phyloP scores from a whole-genome alignment of 441 rosid species.

The Pelargonium hybrid region DNA sequence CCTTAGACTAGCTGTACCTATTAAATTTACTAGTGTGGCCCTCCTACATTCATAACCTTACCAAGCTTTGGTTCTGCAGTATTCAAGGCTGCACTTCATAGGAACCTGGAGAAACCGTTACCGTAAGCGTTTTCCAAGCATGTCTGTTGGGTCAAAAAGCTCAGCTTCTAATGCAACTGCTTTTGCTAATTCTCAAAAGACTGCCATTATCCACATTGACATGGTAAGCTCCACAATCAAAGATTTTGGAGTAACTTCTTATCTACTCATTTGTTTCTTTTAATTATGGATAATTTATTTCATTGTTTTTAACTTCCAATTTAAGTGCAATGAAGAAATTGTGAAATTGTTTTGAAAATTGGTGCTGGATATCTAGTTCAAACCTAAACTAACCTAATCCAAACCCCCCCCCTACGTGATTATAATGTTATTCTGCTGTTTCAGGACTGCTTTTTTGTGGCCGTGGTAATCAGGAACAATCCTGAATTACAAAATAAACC shows the following conservation, averaged over 20 bases:
- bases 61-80: slow-evolving; percentile 37
- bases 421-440: slow-evolving; percentile 23
- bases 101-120: slow-evolving; percentile 95
- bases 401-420: not conserved
- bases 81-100: slow-evolving; percentile 92
- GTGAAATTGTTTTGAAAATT: not conserved
- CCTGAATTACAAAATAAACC: slow-evolving; percentile 65
- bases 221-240: slow-evolving; percentile 41
- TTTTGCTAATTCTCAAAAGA: slow-evolving; percentile 31
- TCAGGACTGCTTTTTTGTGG: slow-evolving; percentile 94
- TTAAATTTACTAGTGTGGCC: not conserved
- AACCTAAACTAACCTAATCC: not conserved
- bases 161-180: slow-evolving; percentile 27
- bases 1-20: not conserved
- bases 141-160: slow-evolving; percentile 28
- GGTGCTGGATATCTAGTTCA: not conserved
- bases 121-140: slow-evolving; percentile 51
- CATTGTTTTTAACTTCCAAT: slow-evolving; percentile 3
- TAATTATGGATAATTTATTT: slow-evolving; percentile 2
- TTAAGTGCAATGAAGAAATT: slow-evolving; percentile 3
- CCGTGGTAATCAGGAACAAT: slow-evolving; percentile 69
- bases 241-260: slow-evolving; percentile 13
- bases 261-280: not conserved
- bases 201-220: slow-evolving; percentile 65
- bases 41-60: not conserved